Percentiles rank a stretch among this genome's conserved stretches.
Conservation (phyloP, 768 basidiomycete genomes). For the Favolaschia claudopus region DNA sequence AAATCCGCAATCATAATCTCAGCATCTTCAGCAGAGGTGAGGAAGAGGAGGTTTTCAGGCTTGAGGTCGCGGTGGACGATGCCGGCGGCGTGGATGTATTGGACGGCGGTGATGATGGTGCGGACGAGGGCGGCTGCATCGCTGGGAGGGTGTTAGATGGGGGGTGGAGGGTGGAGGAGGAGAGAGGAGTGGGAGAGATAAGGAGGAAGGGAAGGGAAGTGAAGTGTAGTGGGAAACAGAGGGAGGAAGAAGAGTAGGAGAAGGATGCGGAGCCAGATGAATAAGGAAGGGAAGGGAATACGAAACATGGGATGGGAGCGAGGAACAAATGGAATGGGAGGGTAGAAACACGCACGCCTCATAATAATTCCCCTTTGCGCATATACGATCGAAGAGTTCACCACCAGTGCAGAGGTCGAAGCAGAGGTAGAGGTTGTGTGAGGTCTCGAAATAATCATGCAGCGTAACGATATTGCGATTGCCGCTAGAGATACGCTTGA, state of each 20-base stretch:
- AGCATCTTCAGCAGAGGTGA: conserved; percentile 83
- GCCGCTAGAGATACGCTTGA: conserved; percentile 93
- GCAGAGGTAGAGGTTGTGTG: conserved; percentile 92
- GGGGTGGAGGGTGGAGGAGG: neutral
- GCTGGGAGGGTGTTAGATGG: too few relatives aligned
- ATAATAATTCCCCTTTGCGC: conserved; percentile 95
- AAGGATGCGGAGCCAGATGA: too few relatives aligned
- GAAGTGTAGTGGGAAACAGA: neutral
- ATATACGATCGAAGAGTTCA: conserved; percentile 99
- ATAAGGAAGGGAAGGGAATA: too few relatives aligned
- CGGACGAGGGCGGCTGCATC: conserved; percentile 90
- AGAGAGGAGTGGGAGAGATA: neutral
- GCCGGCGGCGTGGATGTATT: conserved; percentile 88
- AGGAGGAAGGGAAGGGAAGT: neutral
- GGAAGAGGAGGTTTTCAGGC: conserved; percentile 97
- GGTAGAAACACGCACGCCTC: conserved; percentile 69
- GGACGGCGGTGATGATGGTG: conserved; percentile 85
- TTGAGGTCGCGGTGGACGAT: conserved; percentile 98
- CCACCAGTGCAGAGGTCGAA: conserved; percentile 98
- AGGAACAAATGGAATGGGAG: conserved; percentile 7
- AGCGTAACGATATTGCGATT: conserved; percentile 91
- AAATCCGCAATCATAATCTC: conserved; percentile 99
- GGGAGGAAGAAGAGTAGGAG: too few relatives aligned
- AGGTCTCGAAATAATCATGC: conserved; percentile 97
- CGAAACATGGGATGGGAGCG: conserved; percentile 5